Evolutionary conservation across 208 protist species (phyloP).

Genomic region (Leishmania lainsoni): DNA sequence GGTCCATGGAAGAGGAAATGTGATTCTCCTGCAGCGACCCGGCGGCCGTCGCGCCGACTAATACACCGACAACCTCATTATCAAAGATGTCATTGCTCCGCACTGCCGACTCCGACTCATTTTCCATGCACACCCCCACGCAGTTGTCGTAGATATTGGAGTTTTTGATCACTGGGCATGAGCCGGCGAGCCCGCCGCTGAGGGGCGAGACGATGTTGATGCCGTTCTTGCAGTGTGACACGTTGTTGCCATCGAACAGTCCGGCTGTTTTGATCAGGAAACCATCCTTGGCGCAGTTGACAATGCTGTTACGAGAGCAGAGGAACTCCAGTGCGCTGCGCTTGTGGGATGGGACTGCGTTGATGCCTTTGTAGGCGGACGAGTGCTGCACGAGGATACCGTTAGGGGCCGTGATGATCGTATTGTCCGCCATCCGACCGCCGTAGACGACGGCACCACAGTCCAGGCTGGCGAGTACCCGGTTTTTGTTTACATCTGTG

Average conservation of each 20-base stretch:
- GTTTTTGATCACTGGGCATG: constrained; percentile 35
- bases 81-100: constrained; percentile 87
- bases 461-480: constrained; percentile 49
- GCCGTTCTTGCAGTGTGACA: constrained; percentile 68
- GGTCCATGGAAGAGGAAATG: constrained; percentile 66
- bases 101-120: constrained; percentile 43
- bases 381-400: constrained; percentile 64
- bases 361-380: constrained; percentile 60
- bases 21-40: constrained; percentile 70
- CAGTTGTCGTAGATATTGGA: constrained; percentile 76
- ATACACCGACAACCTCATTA: constrained; percentile 60
- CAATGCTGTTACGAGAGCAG: constrained; percentile 59
- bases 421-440: constrained; percentile 71
- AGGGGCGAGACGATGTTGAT: constrained; percentile 41
- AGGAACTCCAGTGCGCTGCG: constrained; percentile 42
- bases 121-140: constrained; percentile 52
- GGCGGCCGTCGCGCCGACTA: constrained; percentile 38
- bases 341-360: constrained; percentile 49
- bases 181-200: constrained; percentile 10
- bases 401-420: constrained; percentile 45
- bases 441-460: constrained; percentile 65
- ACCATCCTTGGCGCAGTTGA: constrained; percentile 59
- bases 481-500: constrained; percentile 60
- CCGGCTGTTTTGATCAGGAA: constrained; percentile 53
- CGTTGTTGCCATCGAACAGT: constrained; percentile 63